These are phyloP conservation scores for Blastobotrys indianensis DNA, from an alignment of 1,139 yeast genomes.

Conservation along the genomic window DNA sequence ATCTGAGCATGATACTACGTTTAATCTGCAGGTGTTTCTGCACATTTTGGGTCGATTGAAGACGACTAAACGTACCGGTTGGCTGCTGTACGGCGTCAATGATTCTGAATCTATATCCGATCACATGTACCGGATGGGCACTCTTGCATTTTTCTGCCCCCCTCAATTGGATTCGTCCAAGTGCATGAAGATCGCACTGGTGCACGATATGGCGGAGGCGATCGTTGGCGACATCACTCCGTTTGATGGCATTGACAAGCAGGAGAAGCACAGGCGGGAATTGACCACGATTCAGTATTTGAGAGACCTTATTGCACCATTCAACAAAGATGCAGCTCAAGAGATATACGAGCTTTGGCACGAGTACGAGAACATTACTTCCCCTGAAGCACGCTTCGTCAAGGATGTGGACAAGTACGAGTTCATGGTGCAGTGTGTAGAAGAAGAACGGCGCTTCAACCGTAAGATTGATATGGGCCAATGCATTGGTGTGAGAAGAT, in stretches of 20 bases:
- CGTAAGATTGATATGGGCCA: slow-evolving; percentile 56
- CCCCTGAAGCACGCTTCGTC: slow-evolving; percentile 80
- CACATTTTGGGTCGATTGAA: slow-evolving; percentile 72
- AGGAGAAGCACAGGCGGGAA: slow-evolving; percentile 78
- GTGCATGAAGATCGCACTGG: slow-evolving; percentile 80
- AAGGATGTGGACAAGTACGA: slow-evolving; percentile 95
- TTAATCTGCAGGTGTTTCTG: slow-evolving; percentile 43
- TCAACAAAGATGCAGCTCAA: slow-evolving; percentile 57
- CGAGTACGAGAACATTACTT: slow-evolving; percentile 82
- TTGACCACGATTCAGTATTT: slow-evolving; percentile 65
- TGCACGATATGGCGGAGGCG: slow-evolving; percentile 93
- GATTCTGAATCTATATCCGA: slow-evolving; percentile 75
- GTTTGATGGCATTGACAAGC: slow-evolving; percentile 52
- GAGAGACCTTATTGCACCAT: slow-evolving; percentile 54
- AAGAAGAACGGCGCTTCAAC: slow-evolving; percentile 63
- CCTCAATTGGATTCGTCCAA: slow-evolving; percentile 39
- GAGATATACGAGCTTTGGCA: slow-evolving; percentile 75
- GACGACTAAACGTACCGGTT: slow-evolving; percentile 83
- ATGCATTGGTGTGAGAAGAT: slow-evolving; percentile 57
- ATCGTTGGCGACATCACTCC: slow-evolving; percentile 96
- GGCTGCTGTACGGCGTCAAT: slow-evolving; percentile 55
- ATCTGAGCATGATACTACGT: slow-evolving; percentile 6
- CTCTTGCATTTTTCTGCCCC: slow-evolving; percentile 69
- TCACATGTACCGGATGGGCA: slow-evolving; percentile 95
- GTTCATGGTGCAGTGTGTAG: slow-evolving; percentile 84